A percentile compares a stretch with the other conserved stretches of the same genome.
Evolutionary conservation across 805 yeast genomes (phyloP).

Genomic region (Candida berthetii): DNA sequence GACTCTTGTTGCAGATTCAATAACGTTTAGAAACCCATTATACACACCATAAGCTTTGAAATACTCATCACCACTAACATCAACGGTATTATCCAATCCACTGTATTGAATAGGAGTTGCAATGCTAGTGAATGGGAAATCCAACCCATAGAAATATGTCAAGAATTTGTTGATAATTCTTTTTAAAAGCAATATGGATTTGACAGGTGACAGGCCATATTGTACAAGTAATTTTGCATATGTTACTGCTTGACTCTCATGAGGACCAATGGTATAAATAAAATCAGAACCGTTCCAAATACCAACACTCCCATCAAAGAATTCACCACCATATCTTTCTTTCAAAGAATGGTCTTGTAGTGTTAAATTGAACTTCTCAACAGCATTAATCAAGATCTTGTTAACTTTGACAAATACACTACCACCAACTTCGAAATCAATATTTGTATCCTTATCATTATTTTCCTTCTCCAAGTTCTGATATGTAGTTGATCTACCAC

Average conservation of each 20-base stretch:
- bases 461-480: slow-evolving; percentile 20
- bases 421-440: slow-evolving; percentile 39
- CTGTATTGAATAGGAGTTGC: slow-evolving; percentile 2
- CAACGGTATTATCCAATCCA: slow-evolving; percentile 21
- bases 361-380: slow-evolving; percentile 26
- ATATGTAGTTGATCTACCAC: slow-evolving; percentile 39
- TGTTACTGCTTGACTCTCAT: slow-evolving; percentile 2
- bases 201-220: slow-evolving; percentile 23
- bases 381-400: slow-evolving; percentile 30
- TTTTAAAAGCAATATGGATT: not conserved
- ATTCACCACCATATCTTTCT: slow-evolving; percentile 6
- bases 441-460: not conserved
- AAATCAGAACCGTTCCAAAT: slow-evolving; percentile 32
- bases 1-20: slow-evolving; percentile 35
- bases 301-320: slow-evolving; percentile 18
- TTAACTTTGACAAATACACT: slow-evolving; percentile 37
- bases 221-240: slow-evolving; percentile 18
- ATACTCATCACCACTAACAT: slow-evolving; percentile 18
- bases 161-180: not conserved
- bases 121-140: not conserved
- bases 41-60: slow-evolving; percentile 19
- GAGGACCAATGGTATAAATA: slow-evolving; percentile 7
- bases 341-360: slow-evolving; percentile 9
- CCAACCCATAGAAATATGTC: not conserved
- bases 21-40: slow-evolving; percentile 22